Base-by-base conservation (phyloP, 768 basidiomycete genomes). In the Ramaria sp. region DNA sequence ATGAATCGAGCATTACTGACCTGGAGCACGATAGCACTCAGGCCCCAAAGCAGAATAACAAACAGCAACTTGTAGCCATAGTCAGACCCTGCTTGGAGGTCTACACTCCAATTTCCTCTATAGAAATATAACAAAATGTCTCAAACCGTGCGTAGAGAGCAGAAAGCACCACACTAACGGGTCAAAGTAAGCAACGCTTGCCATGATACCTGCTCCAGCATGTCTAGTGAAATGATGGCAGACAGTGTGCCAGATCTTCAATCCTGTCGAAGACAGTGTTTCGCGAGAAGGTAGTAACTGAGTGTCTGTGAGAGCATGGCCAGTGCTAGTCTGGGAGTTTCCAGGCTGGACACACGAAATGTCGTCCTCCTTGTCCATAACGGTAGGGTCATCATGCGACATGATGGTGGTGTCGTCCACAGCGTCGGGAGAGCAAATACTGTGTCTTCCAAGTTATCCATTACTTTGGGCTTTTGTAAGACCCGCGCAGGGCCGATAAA, bases 51-150 rank as follows among this genome's bases (percentile, higher is more conserved):
- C 6, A 96, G 76, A 11, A 98, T 84, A 15, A 90, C 75, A 69
- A 95, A 94, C 31, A 98, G 78, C 13, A 94, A 75, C 59, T 79
- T 80, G 70, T 95, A 96, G 0, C 94, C 92, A 66, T 78, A 94
- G 56, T 83, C 68, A 20, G 87, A 86, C 10, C 91, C 91, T 0
- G 91, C 91, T 69, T 89, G 85, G 7, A 94, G 72, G 71, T 93
- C 91, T 15, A 92, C 91, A 17, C 86, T 82, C 91, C 91, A 92
- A 65, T 93, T 94, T 30, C 91, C 88, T 19, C 84, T 86, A n/a
- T n/a, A 54, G 24, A 50, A 50, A 53, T 42, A 13, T 3, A 7
- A 31, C 15, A 46, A 46, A 55, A 27, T 9, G 17, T 10, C 7
- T 49, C 31, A 49, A 17, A 13, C 17, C 31, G 24, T 49, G 27